These are phyloP conservation scores for Daldinia eschscholtzii DNA, from an alignment of 2,329 filamentous ascomycete species.

Conservation along the genomic window DNA sequence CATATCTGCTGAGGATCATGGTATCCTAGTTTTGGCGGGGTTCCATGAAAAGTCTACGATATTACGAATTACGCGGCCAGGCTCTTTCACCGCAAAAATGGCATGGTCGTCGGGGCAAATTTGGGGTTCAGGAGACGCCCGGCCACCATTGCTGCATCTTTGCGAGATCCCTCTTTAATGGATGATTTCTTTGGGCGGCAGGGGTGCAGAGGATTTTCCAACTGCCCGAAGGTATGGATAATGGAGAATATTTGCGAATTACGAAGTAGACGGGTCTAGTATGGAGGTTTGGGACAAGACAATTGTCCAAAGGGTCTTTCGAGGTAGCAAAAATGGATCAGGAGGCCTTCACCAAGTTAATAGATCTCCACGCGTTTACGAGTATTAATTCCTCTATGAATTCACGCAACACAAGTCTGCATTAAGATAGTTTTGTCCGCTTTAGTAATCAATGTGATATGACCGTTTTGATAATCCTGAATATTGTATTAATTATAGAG, in stretches of 20 bases:
- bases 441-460: background rate
- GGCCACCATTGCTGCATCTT: background rate
- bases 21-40: background rate
- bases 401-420: constrained; percentile 6
- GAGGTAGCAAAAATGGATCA: constrained; percentile 10
- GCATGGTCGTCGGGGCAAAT: background rate
- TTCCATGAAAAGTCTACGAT: constrained; percentile 11
- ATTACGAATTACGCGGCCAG: constrained; percentile 24
- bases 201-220: background rate
- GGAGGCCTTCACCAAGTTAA: constrained; percentile 13
- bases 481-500: background rate
- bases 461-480: background rate
- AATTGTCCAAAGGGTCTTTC: constrained; percentile 9
- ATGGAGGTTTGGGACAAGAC: constrained; percentile 12
- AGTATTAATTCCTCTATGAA: constrained; percentile 25
- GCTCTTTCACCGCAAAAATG: constrained; percentile 24
- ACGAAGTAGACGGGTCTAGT: constrained; percentile 5
- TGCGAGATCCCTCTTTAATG: background rate
- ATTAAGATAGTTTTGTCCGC: background rate
- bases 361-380: constrained; percentile 33
- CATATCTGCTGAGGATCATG: constrained; percentile 4
- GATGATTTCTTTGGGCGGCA: constrained; percentile 4
- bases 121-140: constrained; percentile 2
- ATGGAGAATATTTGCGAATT: background rate
- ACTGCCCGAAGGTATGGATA: background rate